Evolutionary conservation across 805 yeast genomes (phyloP), one percentile per base, ranked within the genome.

Genomic region (Starmerella floricola): DNA sequence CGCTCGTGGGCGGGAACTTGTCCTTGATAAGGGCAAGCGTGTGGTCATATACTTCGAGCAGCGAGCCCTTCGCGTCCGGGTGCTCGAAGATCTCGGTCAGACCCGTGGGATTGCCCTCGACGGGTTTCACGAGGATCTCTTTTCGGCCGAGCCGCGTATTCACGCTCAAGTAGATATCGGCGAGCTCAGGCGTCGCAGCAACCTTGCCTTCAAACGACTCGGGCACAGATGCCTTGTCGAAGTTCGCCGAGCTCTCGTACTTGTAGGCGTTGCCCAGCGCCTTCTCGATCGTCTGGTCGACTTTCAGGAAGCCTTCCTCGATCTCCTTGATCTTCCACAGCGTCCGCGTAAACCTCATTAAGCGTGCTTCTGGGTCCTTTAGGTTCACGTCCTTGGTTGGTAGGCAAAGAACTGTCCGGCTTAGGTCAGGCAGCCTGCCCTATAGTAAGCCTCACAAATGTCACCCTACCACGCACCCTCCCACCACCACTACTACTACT

Each of bases 61-160:
- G 67, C 2, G 86, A 82, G 2, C 88, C 87, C 60, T 84, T 73
- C 41, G 94, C 93, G 58, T 78, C 72, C 38, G 94, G 93, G 61
- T 82, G 91, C 59, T 78, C 81, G 55, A 64, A 69, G 48, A 84
- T 61, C 2, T 91, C 93, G 3, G 94, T 73, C 47, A 84, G 53
- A 50, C 94, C 94, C 17, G 93, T 84, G 24, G 88, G 88, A 53
- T 75, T 44, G 66, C 85, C 86, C 29, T 66, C 63, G 3, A 71
- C 69, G 11, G 83, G 65, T 55, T 69, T 73, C 46, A 78, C 71
- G 44, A 78, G 67, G 12, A 71, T 61, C 50, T 42, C 47, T 31
- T 44, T 51, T 40, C 40, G 39, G 40, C 55, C 55, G 10, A 48
- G 48, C 28, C 40, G 38, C 34, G 57, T 52, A 31, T 47, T 35